phyloP scores from a whole-genome alignment of 768 basidiomycete species.

The Chalciporus sphaerocephalus region DNA sequence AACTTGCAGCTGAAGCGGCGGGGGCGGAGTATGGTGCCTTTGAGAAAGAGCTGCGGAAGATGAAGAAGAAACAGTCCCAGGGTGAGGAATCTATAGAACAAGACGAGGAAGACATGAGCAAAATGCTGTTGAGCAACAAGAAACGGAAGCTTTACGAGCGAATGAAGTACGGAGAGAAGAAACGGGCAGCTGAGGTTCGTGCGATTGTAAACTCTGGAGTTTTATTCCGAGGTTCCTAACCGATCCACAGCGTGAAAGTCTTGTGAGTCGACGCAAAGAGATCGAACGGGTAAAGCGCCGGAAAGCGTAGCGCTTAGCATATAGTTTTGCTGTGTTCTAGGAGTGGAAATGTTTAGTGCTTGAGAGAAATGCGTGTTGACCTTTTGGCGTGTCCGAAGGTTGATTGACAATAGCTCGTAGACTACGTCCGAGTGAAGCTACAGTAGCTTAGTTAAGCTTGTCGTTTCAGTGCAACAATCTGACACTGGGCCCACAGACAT shows the following conservation, averaged over 20 bases:
- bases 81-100: slow-evolving; percentile 35
- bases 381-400: too few relatives aligned
- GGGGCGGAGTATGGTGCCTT: slow-evolving; percentile 79
- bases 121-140: slow-evolving; percentile 97
- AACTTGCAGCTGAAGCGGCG: slow-evolving; percentile 86
- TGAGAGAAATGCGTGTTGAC: too few relatives aligned
- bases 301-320: slow-evolving; percentile 28
- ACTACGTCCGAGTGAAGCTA: too few relatives aligned
- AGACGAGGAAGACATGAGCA: slow-evolving; percentile 81
- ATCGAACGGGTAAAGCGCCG: slow-evolving; percentile 52
- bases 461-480: not conserved
- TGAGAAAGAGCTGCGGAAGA: slow-evolving; percentile 68
- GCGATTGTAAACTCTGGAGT: not conserved
- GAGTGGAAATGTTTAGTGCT: not conserved
- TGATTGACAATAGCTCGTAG: too few relatives aligned
- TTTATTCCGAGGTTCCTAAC: slow-evolving; percentile 11
- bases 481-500: slow-evolving; percentile 1
- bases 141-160: slow-evolving; percentile 90
- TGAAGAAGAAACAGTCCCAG: slow-evolving; percentile 38
- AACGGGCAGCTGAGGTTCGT: slow-evolving; percentile 75
- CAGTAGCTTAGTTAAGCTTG: not conserved
- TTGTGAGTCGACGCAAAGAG: slow-evolving; percentile 55
- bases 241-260: slow-evolving; percentile 47
- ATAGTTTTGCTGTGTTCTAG: not conserved
- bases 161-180: slow-evolving; percentile 83